Conservation (phyloP, 352 stramenopile genomes). For the Globisporangium spinosum region DNA sequence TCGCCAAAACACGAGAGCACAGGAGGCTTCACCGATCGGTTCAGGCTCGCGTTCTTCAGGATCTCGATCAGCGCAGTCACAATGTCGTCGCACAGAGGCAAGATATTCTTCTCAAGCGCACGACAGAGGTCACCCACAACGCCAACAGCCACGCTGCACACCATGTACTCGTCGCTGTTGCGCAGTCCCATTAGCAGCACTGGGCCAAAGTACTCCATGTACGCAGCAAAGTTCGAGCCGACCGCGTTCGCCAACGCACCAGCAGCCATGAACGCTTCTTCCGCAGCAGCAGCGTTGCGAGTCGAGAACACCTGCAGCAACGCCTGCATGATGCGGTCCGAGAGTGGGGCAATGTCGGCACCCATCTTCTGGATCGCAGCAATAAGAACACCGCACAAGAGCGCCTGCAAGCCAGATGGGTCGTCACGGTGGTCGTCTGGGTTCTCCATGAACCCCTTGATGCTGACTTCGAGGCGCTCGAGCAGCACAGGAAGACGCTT, state of each 20-base stretch:
- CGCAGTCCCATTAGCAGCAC: conserved; percentile 90
- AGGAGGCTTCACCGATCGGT: conserved; percentile 94
- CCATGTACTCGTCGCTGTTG: conserved; percentile 95
- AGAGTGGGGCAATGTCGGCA: conserved; percentile 79
- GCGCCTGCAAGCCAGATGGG: conserved; percentile 69
- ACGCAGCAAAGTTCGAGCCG: conserved; percentile 92
- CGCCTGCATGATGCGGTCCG: conserved; percentile 94
- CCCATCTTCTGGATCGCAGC: conserved; percentile 92
- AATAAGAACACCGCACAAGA: conserved; percentile 91
- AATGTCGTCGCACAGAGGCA: conserved; percentile 93
- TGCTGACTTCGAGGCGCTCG: conserved; percentile 74
- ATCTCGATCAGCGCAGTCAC: conserved; percentile 93
- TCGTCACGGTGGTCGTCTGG: conserved; percentile 74
- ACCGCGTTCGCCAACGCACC: conserved; percentile 92
- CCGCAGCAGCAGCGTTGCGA: conserved; percentile 91
- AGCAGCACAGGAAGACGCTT: conserved; percentile 70
- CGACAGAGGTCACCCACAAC: conserved; percentile 95
- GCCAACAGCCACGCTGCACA: conserved; percentile 94
- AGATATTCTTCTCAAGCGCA: conserved; percentile 89
- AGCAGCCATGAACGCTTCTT: conserved; percentile 95
- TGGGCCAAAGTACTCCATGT: conserved; percentile 93
- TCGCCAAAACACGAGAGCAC: conserved; percentile 96
- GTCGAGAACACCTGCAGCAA: conserved; percentile 94
- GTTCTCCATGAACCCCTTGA: conserved; percentile 61
- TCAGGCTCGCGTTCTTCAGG: conserved; percentile 91